These are phyloP conservation scores for Aotearoamyces nothofagi DNA, from an alignment of 2,329 filamentous ascomycete genomes.

Conservation along the genomic window DNA sequence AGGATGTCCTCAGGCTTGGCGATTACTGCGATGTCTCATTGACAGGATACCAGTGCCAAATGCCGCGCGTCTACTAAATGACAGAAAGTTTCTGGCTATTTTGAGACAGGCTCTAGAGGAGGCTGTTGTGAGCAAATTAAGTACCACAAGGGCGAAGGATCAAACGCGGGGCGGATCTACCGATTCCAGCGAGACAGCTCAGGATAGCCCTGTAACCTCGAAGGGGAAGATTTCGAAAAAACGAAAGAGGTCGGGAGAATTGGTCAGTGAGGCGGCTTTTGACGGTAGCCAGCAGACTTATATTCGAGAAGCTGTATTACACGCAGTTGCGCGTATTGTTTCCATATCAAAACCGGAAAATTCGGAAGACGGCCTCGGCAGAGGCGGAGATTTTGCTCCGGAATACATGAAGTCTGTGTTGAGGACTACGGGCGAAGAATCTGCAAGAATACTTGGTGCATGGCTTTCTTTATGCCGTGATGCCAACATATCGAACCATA, in stretches of 20 bases:
- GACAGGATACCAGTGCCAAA: constrained; percentile 52
- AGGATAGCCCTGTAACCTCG: too few species aligned
- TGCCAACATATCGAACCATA: not conserved
- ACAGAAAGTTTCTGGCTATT: constrained; percentile 51
- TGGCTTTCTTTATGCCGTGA: constrained; percentile 16
- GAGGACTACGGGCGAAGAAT: constrained; percentile 14
- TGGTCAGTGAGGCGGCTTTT: constrained; percentile 7
- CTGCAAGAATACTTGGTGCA: constrained; percentile 15
- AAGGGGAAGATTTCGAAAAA: constrained; percentile 19
- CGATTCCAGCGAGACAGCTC: constrained; percentile 3
- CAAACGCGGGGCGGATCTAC: too few species aligned
- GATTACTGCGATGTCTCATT: constrained; percentile 43
- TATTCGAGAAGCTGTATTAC: not conserved
- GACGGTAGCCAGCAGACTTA: too few species aligned
- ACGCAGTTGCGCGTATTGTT: too few species aligned
- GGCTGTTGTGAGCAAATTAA: too few species aligned
- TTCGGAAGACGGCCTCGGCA: too few species aligned
- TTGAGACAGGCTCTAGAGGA: constrained; percentile 53
- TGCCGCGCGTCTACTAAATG: constrained; percentile 54
- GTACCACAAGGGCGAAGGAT: too few species aligned
- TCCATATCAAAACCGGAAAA: constrained; percentile 3
- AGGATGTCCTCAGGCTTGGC: constrained; percentile 30
- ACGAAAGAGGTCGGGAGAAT: constrained; percentile 15
- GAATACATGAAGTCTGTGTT: constrained; percentile 18
- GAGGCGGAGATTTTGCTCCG: constrained; percentile 10